A percentile compares a stretch with the other conserved stretches of the same genome.
These are phyloP conservation scores for Talaromyces sp. DNA, from an alignment of 2,329 filamentous ascomycete genomes.

Conservation along the genomic window DNA sequence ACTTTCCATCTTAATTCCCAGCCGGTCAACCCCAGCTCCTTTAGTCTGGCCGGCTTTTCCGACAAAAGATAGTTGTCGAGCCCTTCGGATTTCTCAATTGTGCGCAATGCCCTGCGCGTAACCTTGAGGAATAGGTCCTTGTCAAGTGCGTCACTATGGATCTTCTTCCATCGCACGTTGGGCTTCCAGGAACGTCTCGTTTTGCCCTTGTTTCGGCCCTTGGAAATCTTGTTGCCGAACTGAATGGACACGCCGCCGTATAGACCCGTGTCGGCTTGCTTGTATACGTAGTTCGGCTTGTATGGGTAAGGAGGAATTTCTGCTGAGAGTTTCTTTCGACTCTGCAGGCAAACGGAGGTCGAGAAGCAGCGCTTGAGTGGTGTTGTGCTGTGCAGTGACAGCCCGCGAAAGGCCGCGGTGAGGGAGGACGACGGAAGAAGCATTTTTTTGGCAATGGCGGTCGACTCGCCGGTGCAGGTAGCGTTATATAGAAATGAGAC, in stretches of 20 bases:
- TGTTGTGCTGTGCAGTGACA: conserved; percentile 31
- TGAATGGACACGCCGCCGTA: conserved; percentile 43
- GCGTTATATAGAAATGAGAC: background rate
- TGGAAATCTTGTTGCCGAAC: conserved; percentile 48
- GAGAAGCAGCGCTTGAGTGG: conserved; percentile 28
- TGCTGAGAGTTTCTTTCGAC: conserved; percentile 28
- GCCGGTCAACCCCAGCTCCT: conserved; percentile 81
- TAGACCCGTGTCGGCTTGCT: conserved; percentile 44
- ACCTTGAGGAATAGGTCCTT: conserved; percentile 42
- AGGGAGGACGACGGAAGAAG: conserved; percentile 28
- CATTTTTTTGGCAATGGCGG: conserved; percentile 23
- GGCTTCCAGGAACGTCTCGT: conserved; percentile 46
- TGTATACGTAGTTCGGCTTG: conserved; percentile 38
- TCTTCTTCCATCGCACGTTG: conserved; percentile 44
- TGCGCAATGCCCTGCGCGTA: conserved; percentile 41
- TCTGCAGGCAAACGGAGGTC: conserved; percentile 28
- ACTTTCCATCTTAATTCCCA: conserved; percentile 88
- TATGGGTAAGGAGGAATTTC: conserved; percentile 44
- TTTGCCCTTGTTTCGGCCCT: conserved; percentile 45
- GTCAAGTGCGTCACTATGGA: conserved; percentile 40
- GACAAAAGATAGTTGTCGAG: conserved; percentile 89
- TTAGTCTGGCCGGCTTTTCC: conserved; percentile 69
- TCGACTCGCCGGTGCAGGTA: background rate
- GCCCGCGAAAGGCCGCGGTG: conserved; percentile 32
- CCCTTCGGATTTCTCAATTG: conserved; percentile 78